Evolutionary conservation across 2,329 filamentous ascomycete species (phyloP), one percentile per base, ranked within the genome.

Genomic region (Colletotrichum spaethianum): DNA sequence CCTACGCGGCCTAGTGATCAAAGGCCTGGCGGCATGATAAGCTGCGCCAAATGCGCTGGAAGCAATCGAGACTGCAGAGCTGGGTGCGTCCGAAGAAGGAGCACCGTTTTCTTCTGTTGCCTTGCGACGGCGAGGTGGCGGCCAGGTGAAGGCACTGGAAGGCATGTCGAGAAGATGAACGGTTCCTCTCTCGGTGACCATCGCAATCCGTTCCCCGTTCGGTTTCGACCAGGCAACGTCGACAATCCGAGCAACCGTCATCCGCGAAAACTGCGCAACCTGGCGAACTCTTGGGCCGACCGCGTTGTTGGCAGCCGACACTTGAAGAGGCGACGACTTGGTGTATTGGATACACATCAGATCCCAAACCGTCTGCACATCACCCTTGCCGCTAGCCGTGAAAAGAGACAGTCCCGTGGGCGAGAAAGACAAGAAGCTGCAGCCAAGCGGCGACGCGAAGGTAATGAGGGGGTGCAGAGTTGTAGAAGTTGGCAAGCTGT

Each of bases 181-280:
- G 11, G 96, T 99, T n/a, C 96, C 95, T 76, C 95, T 93, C 78
- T 97, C 94, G 0, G 96, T 98, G 33, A 98, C 91, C 83, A 99
- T 92, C 1, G 95, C 96, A 48, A 97, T 84, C 70, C 93, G 92
- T 79, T 97, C 94, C 28, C 94, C 94, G 67, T 92, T 92, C 4
- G 94, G 94, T 66, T 90, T 89, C 1, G 93, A 93, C 96, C 96
- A 99, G 3, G 92, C 91, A 52, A 98, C 93, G 78, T 98, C 96
- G 28, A 98, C 90, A 67, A 98, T 94, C 65, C 94, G 93, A 3
- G 96, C 94, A 60, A 96, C 93, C 2, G 96, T 98, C 89, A 98
- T 93, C 50, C 96, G 92, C 26, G 94, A 94, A 79, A 97, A 98
- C 72, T 95, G 91, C 9, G 95, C 94, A 72, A 98, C 88, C 80